Evolutionary conservation across 805 yeast species (phyloP).

Genomic region (Ogataea zsoltii): DNA sequence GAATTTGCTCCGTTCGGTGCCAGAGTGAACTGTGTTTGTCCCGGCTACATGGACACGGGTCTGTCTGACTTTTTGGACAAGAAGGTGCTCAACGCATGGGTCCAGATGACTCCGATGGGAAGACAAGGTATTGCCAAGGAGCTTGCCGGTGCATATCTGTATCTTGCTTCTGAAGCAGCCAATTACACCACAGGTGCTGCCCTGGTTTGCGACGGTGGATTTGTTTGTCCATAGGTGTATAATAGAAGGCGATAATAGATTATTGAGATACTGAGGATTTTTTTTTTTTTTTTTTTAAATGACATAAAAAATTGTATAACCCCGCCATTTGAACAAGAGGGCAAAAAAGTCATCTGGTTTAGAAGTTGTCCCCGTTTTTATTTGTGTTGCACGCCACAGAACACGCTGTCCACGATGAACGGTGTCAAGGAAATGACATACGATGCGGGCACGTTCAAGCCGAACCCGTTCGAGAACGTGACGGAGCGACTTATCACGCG

Average conservation of each 20-base stretch:
- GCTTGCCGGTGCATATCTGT: slow-evolving; percentile 52
- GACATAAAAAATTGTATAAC: not conserved
- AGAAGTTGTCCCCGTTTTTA: too few relatives aligned
- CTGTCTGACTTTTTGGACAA: slow-evolving; percentile 36
- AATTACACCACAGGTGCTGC: slow-evolving; percentile 52
- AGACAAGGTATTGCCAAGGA: slow-evolving; percentile 54
- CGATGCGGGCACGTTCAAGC: slow-evolving; percentile 18
- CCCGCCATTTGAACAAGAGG: slow-evolving; percentile 5
- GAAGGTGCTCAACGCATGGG: slow-evolving; percentile 33
- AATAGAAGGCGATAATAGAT: not conserved
- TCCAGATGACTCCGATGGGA: slow-evolving; percentile 43
- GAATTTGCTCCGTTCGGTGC: slow-evolving; percentile 50
- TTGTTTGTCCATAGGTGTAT: slow-evolving; percentile 25
- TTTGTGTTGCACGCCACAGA: too few relatives aligned
- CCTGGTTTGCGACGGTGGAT: slow-evolving; percentile 55
- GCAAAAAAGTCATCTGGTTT: too few relatives aligned
- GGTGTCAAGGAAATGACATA: slow-evolving; percentile 22
- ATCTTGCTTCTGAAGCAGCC: slow-evolving; percentile 54
- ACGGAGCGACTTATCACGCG: slow-evolving; percentile 25
- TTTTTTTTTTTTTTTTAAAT: too few relatives aligned
- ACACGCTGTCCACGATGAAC: too few relatives aligned
- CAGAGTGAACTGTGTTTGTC: slow-evolving; percentile 52
- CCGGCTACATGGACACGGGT: slow-evolving; percentile 54
- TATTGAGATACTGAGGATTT: not conserved
- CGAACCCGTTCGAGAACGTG: slow-evolving; percentile 31